Base-by-base conservation (phyloP, 2,329 filamentous ascomycete genomes). In the Xylaria sp. region DNA sequence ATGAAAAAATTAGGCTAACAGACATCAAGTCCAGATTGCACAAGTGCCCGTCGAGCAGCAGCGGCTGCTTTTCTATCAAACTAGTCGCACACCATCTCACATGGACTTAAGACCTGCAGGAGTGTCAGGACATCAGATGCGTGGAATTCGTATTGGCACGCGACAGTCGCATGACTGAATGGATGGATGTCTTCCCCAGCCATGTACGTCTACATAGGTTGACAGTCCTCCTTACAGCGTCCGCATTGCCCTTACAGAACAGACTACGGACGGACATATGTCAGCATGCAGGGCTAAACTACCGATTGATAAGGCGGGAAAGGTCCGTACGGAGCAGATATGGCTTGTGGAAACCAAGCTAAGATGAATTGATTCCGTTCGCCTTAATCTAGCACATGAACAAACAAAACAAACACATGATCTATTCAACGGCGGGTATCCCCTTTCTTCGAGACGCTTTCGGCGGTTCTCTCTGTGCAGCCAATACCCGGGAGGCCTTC, bases 81-180 rank as follows among this genome's bases (percentile, higher is more conserved):
- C 53, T 25, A 53, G 53, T 57, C 38, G 45, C 37, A 35, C 47
- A 54, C 42, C 37, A 63, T 61, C 46, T 66, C 64, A 58, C 64
- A 66, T 66, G 61, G 61, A 47, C 38, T 4, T 53, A 47, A 65
- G 64, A 66, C 64, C 64, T 49, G 51, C 56, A 55, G 49, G 38
- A 51, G 21, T 49, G 43, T 38, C 11, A 47, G 52, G 38, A 33
- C 31, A 49, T 33, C 38, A 7, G n/a, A n/a, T 46, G 19, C 50
- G 28, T 40, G 31, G 15, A 31, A 46, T 9, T 51, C 23, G 17
- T 51, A 25, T 31, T 17, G 19, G 33, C 33, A 59, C 38, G 37
- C 31, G 7, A 52, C 45, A 33, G 25, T 42, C 40, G 25, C 21
- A 25, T 25, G 57, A 25, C 12, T 9, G 9, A 31, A 31, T 31